phyloP scores from a whole-genome alignment of 1,284 basidiomycete genomes.

The Sanguinoderma infundibulare region DNA sequence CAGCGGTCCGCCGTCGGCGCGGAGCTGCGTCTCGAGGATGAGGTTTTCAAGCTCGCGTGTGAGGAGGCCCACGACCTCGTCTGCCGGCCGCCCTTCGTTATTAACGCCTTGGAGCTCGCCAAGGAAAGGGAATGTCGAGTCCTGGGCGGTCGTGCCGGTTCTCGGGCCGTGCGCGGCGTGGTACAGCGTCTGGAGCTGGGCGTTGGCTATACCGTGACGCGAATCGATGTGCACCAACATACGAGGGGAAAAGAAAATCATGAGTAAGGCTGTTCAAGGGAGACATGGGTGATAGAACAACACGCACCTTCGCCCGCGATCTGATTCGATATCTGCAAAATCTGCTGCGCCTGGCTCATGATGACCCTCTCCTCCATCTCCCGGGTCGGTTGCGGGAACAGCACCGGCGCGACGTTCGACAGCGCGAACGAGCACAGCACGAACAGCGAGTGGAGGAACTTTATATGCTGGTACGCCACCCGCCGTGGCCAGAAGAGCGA shows the following conservation, averaged over 20 bases:
- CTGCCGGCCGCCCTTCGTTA: conserved; percentile 19
- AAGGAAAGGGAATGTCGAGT: conserved; percentile 24
- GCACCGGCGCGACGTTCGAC: conserved; percentile 65
- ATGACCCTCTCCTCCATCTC: conserved; percentile 16
- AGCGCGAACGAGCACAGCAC: conserved; percentile 74
- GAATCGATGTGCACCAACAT: too few relatives aligned
- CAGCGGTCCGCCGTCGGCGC: conserved; percentile 56
- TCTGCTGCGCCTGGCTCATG: conserved; percentile 19
- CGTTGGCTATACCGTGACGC: too few relatives aligned
- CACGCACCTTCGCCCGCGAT: conserved; percentile 52
- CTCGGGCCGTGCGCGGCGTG: conserved; percentile 30
- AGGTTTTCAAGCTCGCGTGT: conserved; percentile 63
- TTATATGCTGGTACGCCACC: conserved; percentile 73
- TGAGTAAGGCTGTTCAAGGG: too few relatives aligned
- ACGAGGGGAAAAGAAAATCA: too few relatives aligned
- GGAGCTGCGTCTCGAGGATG: conserved; percentile 63
- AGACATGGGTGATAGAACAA: background rate
- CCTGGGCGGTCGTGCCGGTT: conserved; percentile 22
- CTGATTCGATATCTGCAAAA: conserved; percentile 41
- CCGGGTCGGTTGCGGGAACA: conserved; percentile 47
- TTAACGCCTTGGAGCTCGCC: conserved; percentile 16
- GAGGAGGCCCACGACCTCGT: conserved; percentile 47
- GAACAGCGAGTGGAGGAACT: conserved; percentile 79
- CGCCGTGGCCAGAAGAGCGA: conserved; percentile 62
- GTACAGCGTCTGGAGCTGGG: conserved; percentile 27